Conservation (phyloP, 306 rosid species). For the Trifolium pratense region DNA sequence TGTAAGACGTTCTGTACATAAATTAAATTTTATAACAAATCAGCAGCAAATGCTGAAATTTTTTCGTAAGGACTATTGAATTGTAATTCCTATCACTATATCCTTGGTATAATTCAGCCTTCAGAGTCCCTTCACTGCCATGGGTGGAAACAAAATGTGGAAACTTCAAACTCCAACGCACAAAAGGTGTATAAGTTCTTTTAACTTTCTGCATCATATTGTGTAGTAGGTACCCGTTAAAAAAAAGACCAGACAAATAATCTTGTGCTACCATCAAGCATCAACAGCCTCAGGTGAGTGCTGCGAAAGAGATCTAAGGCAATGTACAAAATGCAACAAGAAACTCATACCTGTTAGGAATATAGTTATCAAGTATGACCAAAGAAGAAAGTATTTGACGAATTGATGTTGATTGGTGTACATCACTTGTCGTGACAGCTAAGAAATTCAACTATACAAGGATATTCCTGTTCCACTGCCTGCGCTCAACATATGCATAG, state of each 20-base stretch:
- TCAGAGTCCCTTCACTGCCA: slow-evolving; percentile 18
- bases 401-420: slow-evolving; percentile 31
- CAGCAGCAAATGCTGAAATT: slow-evolving; percentile 24
- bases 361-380: slow-evolving; percentile 38
- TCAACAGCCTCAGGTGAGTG: slow-evolving; percentile 20
- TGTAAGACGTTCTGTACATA: slow-evolving; percentile 39
- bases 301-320: not conserved
- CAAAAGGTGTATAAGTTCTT: slow-evolving; percentile 33
- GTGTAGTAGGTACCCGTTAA: slow-evolving; percentile 6
- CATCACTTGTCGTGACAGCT: slow-evolving; percentile 62
- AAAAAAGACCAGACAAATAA: slow-evolving; percentile 15
- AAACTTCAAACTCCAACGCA: slow-evolving; percentile 30
- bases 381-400: slow-evolving; percentile 27
- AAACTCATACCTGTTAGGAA: slow-evolving; percentile 41
- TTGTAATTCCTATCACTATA: slow-evolving; percentile 37
- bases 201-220: slow-evolving; percentile 33
- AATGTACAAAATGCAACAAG: slow-evolving; percentile 29
- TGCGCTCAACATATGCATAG: slow-evolving; percentile 43
- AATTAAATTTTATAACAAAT: not conserved
- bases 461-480: slow-evolving; percentile 91
- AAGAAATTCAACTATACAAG: slow-evolving; percentile 80
- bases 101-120: slow-evolving; percentile 22
- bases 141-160: slow-evolving; percentile 37
- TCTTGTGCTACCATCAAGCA: slow-evolving; percentile 32
- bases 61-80: slow-evolving; percentile 24